A percentile compares a stretch with the other conserved stretches of the same genome.
Evolutionary conservation across 495 filamentous ascomycete species (phyloP).

Genomic region (Penicillium angulare): DNA sequence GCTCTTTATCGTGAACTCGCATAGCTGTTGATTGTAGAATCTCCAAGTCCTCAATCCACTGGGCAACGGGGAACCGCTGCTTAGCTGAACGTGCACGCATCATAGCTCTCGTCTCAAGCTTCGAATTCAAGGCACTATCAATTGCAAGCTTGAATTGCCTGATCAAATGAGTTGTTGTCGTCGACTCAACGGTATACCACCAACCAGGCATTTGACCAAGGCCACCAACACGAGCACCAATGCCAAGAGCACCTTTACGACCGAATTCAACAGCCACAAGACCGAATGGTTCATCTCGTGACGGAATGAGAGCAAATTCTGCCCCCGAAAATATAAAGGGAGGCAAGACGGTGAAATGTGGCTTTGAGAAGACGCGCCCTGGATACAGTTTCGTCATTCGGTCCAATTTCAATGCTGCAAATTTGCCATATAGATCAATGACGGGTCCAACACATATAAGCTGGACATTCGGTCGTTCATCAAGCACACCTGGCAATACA

Average conservation of each 20-base stretch:
- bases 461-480: conserved; percentile 63
- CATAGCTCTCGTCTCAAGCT: conserved; percentile 53
- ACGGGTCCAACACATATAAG: conserved; percentile 70
- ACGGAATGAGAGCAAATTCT: conserved; percentile 77
- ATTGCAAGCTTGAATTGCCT: conserved; percentile 73
- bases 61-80: conserved; percentile 72
- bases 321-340: conserved; percentile 76
- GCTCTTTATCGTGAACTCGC: conserved; percentile 45
- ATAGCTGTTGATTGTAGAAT: conserved; percentile 58
- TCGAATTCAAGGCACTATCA: conserved; percentile 62
- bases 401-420: conserved; percentile 70
- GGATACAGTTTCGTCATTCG: conserved; percentile 73
- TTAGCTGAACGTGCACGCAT: conserved; percentile 77
- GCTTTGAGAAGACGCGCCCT: conserved; percentile 73
- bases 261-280: conserved; percentile 82
- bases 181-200: conserved; percentile 70
- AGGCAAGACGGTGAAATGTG: conserved; percentile 72
- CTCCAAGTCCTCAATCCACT: conserved; percentile 64
- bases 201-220: conserved; percentile 80
- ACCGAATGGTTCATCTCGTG: conserved; percentile 77
- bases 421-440: conserved; percentile 77
- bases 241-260: conserved; percentile 72
- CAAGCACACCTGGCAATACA: conserved; percentile 70
- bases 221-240: conserved; percentile 65
- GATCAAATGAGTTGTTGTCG: conserved; percentile 64